phyloP scores from a whole-genome alignment of 805 yeast genomes.

The Monosporozyma unispora region DNA sequence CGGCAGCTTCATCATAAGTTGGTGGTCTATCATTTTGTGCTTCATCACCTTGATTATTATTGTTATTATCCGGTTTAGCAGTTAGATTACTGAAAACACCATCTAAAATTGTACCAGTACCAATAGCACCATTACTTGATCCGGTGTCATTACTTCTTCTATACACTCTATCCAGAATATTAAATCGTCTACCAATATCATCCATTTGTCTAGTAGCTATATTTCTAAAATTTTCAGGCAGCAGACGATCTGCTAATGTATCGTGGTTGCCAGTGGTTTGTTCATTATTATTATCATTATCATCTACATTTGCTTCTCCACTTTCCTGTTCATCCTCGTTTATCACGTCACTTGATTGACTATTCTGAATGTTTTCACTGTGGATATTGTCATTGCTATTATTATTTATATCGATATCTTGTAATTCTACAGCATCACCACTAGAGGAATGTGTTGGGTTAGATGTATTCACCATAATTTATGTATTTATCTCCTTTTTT shows the following conservation, averaged over 20 bases:
- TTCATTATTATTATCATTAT: not conserved
- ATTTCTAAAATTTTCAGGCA: conserved; percentile 12
- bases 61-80: conserved; percentile 68
- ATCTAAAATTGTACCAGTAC: conserved; percentile 37
- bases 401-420: not conserved
- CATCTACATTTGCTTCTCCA: not conserved
- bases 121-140: conserved; percentile 2
- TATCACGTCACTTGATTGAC: not conserved
- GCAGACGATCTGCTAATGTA: conserved; percentile 6
- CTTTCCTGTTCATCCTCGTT: not conserved
- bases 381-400: not conserved
- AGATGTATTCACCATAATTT: not conserved
- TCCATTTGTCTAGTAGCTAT: conserved; percentile 17
- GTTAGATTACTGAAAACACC: conserved; percentile 89
- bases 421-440: not conserved
- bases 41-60: conserved; percentile 21
- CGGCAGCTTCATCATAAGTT: conserved; percentile 88
- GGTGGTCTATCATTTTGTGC: conserved; percentile 57
- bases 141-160: conserved; percentile 14
- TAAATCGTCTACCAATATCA: conserved; percentile 31
- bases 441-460: not conserved
- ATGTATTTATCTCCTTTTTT: not conserved
- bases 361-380: not conserved
- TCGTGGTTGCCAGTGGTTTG: not conserved
- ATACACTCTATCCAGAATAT: conserved; percentile 33